A percentile compares a stretch with the other conserved stretches of the same genome.
These are phyloP conservation scores for Lindgomyces ingoldianus DNA, from an alignment of 495 filamentous ascomycete genomes.

Conservation along the genomic window DNA sequence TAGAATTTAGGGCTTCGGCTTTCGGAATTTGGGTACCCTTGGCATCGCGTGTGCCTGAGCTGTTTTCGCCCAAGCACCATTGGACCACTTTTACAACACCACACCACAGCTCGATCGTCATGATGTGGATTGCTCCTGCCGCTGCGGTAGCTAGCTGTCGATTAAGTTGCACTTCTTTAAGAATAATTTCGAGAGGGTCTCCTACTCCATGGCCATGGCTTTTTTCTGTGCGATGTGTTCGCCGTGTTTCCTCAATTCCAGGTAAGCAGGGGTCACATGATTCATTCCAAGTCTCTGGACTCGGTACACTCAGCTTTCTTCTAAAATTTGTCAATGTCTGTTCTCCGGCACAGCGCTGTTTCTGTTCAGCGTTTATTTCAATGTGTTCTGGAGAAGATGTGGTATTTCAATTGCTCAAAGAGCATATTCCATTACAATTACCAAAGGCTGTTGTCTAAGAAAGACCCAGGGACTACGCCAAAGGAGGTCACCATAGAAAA, in stretches of 20 bases:
- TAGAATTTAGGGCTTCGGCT: constrained; percentile 6
- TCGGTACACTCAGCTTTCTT: background rate
- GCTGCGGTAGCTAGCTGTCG: constrained; percentile 12
- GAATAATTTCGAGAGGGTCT: background rate
- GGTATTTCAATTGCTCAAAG: background rate
- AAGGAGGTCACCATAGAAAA: constrained; percentile 59
- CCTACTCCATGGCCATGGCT: constrained; percentile 8
- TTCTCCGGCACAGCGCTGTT: no score
- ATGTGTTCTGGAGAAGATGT: background rate
- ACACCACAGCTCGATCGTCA: constrained; percentile 18
- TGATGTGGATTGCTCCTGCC: constrained; percentile 10
- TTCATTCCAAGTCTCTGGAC: constrained; percentile 3
- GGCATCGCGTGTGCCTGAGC: constrained; percentile 22
- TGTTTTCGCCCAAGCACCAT: background rate
- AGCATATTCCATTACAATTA: background rate
- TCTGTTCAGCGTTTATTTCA: background rate
- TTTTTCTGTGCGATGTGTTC: background rate
- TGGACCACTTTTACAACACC: background rate
- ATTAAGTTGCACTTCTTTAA: background rate
- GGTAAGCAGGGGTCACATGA: constrained; percentile 29
- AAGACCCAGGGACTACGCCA: constrained; percentile 12
- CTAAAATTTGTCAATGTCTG: background rate
- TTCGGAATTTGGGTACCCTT: constrained; percentile 19
- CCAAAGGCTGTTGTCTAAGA: constrained; percentile 14
- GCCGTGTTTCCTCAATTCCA: background rate